A percentile compares a stretch with the other conserved stretches of the same genome.
Conservation (phyloP, 2,329 filamentous ascomycete species). For the Ceratocystis cacaofunesta region DNA sequence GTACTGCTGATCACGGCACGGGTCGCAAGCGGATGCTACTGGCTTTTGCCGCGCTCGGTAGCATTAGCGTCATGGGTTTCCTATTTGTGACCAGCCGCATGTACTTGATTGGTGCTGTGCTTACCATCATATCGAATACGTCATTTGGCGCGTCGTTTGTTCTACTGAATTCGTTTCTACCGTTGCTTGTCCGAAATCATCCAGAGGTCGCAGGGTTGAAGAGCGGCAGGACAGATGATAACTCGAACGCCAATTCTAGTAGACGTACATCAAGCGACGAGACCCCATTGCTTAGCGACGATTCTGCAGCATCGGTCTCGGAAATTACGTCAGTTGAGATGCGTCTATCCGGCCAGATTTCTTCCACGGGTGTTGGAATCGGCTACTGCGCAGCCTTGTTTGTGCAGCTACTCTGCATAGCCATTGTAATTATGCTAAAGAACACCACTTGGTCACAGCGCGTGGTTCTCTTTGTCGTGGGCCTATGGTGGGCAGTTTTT, state of each 20-base stretch:
- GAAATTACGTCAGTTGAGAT: slow-evolving; percentile 39
- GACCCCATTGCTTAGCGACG: background rate
- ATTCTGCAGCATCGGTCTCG: background rate
- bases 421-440: slow-evolving; percentile 55
- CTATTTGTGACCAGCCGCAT: slow-evolving; percentile 59
- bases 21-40: slow-evolving; percentile 82
- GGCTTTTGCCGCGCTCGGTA: slow-evolving; percentile 69
- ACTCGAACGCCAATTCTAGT: slow-evolving; percentile 22
- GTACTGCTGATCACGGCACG: slow-evolving; percentile 83
- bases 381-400: slow-evolving; percentile 80
- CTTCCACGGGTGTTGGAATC: slow-evolving; percentile 81
- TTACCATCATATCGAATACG: slow-evolving; percentile 83
- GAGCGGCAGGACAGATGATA: slow-evolving; percentile 13
- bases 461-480: slow-evolving; percentile 73
- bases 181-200: slow-evolving; percentile 78
- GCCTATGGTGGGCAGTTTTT: slow-evolving; percentile 85
- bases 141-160: slow-evolving; percentile 94
- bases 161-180: slow-evolving; percentile 85
- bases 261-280: slow-evolving; percentile 16
- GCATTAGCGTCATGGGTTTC: slow-evolving; percentile 75
- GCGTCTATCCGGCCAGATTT: slow-evolving; percentile 75
- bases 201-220: slow-evolving; percentile 28
- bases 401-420: slow-evolving; percentile 66
- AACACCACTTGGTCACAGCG: slow-evolving; percentile 76
- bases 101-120: slow-evolving; percentile 66